These are phyloP conservation scores for Erodium maritimum DNA, from an alignment of 345 rosid genomes.

Conservation along the genomic window DNA sequence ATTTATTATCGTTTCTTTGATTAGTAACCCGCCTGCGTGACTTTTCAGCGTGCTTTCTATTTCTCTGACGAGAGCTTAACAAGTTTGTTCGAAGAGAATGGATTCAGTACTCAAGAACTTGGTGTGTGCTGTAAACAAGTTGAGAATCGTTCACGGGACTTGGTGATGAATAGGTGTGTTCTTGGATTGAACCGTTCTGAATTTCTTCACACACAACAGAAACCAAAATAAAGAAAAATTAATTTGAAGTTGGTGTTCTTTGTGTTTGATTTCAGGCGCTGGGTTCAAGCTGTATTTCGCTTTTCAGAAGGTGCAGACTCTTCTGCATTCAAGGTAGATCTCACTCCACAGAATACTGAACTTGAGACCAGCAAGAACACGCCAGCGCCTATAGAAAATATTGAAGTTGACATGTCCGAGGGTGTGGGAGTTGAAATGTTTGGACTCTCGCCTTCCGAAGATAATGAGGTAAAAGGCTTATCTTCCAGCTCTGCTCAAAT, in stretches of 20 bases:
- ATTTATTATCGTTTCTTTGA: constrained; percentile 6
- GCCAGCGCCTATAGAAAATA: constrained; percentile 7
- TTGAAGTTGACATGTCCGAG: constrained; percentile 66
- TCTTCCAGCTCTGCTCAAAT: constrained; percentile 2
- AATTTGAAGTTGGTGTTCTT: neutral
- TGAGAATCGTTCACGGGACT: constrained; percentile 75
- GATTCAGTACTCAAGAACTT: constrained; percentile 64
- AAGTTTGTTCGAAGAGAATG: constrained; percentile 50
- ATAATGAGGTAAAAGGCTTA: constrained; percentile 39
- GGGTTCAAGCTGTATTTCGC: constrained; percentile 83
- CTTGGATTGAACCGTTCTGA: constrained; percentile 1
- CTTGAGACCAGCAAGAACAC: constrained; percentile 4
- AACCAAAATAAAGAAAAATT: no score
- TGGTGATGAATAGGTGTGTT: constrained; percentile 68
- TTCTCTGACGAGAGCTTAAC: constrained; percentile 70
- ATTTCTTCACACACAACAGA: no score
- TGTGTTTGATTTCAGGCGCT: constrained; percentile 36
- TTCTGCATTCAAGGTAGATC: constrained; percentile 17
- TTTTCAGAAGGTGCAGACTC: constrained; percentile 17
- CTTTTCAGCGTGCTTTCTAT: constrained; percentile 77
- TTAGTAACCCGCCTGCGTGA: no score
- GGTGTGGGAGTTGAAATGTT: constrained; percentile 75
- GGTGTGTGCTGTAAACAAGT: constrained; percentile 82
- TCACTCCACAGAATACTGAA: constrained; percentile 9
- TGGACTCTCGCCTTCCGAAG: constrained; percentile 39